Evolutionary conservation across 345 rosid genomes (phyloP).

Genomic region (Anacardium occidentale): DNA sequence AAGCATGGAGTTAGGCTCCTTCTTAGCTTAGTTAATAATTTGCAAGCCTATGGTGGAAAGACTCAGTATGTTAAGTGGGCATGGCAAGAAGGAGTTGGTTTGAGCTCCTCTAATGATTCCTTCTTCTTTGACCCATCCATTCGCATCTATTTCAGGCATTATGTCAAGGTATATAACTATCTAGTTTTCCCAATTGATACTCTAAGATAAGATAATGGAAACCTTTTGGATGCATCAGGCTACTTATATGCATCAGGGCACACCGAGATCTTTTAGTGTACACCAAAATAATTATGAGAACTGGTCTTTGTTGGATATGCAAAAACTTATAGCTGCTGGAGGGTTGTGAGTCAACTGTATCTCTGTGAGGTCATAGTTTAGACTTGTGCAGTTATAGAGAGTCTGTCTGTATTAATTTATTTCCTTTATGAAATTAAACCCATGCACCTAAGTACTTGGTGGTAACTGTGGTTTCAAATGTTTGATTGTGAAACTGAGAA

Average conservation of each 20-base stretch:
- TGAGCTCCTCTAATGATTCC: constrained; percentile 92
- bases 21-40: constrained; percentile 85
- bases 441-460: not conserved
- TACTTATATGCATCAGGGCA: not conserved
- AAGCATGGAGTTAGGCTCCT: constrained; percentile 68
- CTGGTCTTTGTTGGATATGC: not conserved
- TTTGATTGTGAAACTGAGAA: not conserved
- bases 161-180: constrained; percentile 48
- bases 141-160: constrained; percentile 78
- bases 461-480: not conserved
- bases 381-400: not conserved
- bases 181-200: not conserved
- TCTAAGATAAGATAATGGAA: not conserved
- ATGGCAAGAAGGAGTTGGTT: constrained; percentile 93
- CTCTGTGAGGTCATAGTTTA: not conserved
- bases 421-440: constrained; percentile 1
- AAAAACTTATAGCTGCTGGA: constrained; percentile 8
- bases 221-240: constrained; percentile 7
- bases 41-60: constrained; percentile 90
- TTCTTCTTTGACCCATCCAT: constrained; percentile 96
- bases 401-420: not conserved
- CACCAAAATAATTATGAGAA: not conserved
- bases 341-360: not conserved
- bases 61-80: constrained; percentile 97
- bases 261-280: not conserved